Conservation (phyloP, 2,329 filamentous ascomycete species). For the Nothopassalora personata region DNA sequence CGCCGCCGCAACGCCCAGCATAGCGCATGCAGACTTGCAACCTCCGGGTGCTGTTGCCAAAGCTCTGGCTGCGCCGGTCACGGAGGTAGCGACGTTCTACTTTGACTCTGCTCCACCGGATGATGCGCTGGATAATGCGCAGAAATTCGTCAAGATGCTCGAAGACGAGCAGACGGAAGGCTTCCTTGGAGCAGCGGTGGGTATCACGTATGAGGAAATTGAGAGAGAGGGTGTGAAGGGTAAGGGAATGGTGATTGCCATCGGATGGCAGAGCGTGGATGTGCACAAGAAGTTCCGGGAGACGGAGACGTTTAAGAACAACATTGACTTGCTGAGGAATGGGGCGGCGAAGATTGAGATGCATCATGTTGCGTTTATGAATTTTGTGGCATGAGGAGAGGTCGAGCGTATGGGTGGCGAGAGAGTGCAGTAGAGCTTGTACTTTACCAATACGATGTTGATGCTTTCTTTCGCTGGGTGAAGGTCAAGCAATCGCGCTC, state of each 20-base stretch:
- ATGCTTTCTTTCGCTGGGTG: background rate
- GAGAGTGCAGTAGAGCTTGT: background rate
- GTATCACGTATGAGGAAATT: constrained; percentile 26
- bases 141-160: constrained; percentile 36
- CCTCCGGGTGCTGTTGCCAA: constrained; percentile 13
- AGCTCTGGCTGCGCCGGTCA: constrained; percentile 40
- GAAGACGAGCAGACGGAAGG: constrained; percentile 28
- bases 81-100: constrained; percentile 45
- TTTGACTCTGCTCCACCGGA: constrained; percentile 35
- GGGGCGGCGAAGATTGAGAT: constrained; percentile 41
- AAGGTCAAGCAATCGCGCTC: background rate
- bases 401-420: background rate
- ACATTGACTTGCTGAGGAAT: constrained; percentile 40
- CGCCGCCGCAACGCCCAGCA: constrained; percentile 22
- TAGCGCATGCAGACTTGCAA: constrained; percentile 35
- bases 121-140: constrained; percentile 32
- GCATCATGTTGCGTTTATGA: constrained; percentile 41
- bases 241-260: constrained; percentile 39
- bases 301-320: constrained; percentile 41
- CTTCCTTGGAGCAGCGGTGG: constrained; percentile 19
- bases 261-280: constrained; percentile 51
- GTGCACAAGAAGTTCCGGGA: constrained; percentile 45
- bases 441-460: background rate
- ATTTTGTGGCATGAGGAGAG: constrained; percentile 15
- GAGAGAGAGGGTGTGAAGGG: constrained; percentile 35